Base-by-base conservation (phyloP, 2,329 filamentous ascomycete genomes). In the Trichoderma koningiopsis region DNA sequence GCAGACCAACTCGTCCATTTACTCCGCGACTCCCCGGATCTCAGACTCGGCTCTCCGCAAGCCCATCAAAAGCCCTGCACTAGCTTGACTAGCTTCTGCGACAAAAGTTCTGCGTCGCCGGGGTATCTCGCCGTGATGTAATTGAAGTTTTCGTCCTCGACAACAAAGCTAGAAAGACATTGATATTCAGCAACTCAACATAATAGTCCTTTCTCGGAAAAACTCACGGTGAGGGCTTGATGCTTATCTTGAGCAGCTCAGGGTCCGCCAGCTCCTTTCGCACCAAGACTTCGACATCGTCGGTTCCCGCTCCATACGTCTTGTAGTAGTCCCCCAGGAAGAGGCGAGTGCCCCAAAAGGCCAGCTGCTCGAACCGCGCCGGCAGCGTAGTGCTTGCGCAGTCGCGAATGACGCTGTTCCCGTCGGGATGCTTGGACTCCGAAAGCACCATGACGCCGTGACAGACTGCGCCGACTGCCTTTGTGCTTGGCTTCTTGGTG, bases 241-340 rank as follows among this genome's bases (percentile, higher is more conserved):
- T 70, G 68, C 80, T 85, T 63, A 74, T 79, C 72, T 83, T 83
- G 72, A 82, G 86, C 70, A 86, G 83, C 11, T 76, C 71, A 1
- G 81, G 80, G 67, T 81, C 74, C 57, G 79, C 79, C 27, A 86
- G 75, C 2, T 72, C 77, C 70, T 82, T 84, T 27, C 77, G 81
- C 55, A 85, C 78, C 83, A 84, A 64, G 24, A 8, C 76, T 72
- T 87, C 83, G 4, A 85, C 83, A 70, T 83, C 79, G 40, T 84
- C 83, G 70, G 82, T 85, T 0, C 83, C 81, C 3, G 81, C 81
- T 0, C 85, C 85, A 68, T 85, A 87, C 2, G 85, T 86, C 80
- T 87, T 87, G 74, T 86, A 87, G 71, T 87, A 87, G 68, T 87
- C 85, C 3, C 85, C 85, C 14, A 87, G 74, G 53, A 85, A 82